Evolutionary conservation across 495 filamentous ascomycete genomes (phyloP), one percentile per base, ranked within the genome.

Genomic region (Schizothecium vesticola): DNA sequence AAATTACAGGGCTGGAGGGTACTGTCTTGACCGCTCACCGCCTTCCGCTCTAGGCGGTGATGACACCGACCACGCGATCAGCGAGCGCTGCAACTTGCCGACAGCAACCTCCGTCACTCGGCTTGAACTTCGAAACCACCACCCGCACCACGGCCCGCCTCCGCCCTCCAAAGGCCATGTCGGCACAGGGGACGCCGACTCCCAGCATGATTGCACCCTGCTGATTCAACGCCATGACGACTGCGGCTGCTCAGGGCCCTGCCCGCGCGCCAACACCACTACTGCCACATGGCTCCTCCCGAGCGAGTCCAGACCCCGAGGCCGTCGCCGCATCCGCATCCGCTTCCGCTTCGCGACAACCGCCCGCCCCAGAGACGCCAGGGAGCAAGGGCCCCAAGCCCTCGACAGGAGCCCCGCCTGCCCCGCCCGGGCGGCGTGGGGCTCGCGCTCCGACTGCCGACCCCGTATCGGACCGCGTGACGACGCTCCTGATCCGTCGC

Each of bases 391-490:
- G 23, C 24, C 31, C 11, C 13, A 24, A 22, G 61, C 25, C 31
- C n/a, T 5, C 13, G 56, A 23, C 31, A 13, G 57, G 59, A 63
- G 24, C 71, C 60, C 63, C 67, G 69, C 29, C 24, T 21, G 68
- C 64, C 16, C 70, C 67, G 56, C 33, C 33, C 13, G 33, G 33
- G 13, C 80, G 76, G 58, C 77, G 78, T 63, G 66, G 71, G 28
- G 67, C 66, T 7, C 78, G 77, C 60, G 59, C 73, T 23, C 60
- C 73, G 63, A 61, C 74, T 3, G 61, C 78, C 43, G 81, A 84
- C 67, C 80, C 80, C 56, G 76, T 85, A 56, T 83, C 84, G 24
- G 84, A 86, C 72, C 81, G 76, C 66, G 79, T 84, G 22, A 87
- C 85, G 3, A 72, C 79, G 25, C 76, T 80, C 65, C 77, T 87